Base-by-base conservation (phyloP, 176 grass and related monocot genomes). In the Themeda triandra region DNA sequence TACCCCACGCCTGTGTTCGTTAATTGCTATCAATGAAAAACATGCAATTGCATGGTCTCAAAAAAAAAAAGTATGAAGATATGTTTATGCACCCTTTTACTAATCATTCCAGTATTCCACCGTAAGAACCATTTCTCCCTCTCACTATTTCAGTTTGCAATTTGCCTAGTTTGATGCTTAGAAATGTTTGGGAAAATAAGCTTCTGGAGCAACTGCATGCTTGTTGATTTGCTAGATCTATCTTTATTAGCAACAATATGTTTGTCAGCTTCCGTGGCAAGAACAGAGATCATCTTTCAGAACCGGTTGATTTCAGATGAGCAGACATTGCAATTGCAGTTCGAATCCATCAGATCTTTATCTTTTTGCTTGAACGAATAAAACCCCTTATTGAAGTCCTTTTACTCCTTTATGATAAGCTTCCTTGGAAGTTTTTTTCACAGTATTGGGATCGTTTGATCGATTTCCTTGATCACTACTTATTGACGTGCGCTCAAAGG, bases 291-390 rank as follows among this genome's bases (percentile, higher is more conserved):
- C 36, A 84, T 92, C 36, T 28, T 21, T 45, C 27, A 27, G 31
- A 90, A 79, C 63, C 70, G 86, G 79, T 79, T 88, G 6, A 63
- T 92, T 80, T 70, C 73, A 56, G 90, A 95, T 62, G 90, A 86
- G 75, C 28, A 80, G 36, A 85, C 35, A 39, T 46, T 73, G 6
- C 6, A 4, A 82, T n/a, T n/a, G n/a, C n/a, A n/a, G n/a, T n/a
- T n/a, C n/a, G n/a, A n/a, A n/a, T n/a, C n/a, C n/a, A n/a, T n/a
- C n/a, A n/a, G n/a, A n/a, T n/a, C n/a, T n/a, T n/a, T n/a, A n/a
- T n/a, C n/a, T n/a, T n/a, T n/a, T n/a, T n/a, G n/a, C n/a, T n/a
- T n/a, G n/a, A n/a, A n/a, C n/a, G n/a, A n/a, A n/a, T n/a, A n/a
- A n/a, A n/a, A n/a, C n/a, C n/a, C n/a, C n/a, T n/a, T n/a, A n/a